Evolutionary conservation across 257 asterid genomes (phyloP).

Genomic region (Nemophila menziesii): DNA sequence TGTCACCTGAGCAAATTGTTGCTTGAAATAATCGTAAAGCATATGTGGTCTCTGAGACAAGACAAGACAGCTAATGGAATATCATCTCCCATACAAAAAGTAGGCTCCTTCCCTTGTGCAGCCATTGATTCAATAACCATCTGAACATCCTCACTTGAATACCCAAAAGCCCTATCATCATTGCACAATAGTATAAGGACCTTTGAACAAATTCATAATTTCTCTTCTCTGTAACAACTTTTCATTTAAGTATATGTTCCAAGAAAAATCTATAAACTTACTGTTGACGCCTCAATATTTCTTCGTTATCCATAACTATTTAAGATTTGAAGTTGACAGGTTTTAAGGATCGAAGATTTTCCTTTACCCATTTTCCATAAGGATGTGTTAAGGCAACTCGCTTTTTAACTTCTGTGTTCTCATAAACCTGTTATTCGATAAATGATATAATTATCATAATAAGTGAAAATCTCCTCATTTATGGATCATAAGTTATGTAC

Average conservation of each 20-base stretch:
- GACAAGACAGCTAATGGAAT: slow-evolving; percentile 82
- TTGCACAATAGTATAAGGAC: slow-evolving; percentile 11
- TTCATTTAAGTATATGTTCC: neutral
- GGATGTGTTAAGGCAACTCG: slow-evolving; percentile 73
- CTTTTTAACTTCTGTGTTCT: slow-evolving; percentile 89
- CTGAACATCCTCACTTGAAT: slow-evolving; percentile 99
- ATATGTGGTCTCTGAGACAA: slow-evolving; percentile 79
- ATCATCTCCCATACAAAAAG: slow-evolving; percentile 99
- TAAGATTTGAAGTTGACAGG: slow-evolving; percentile 50
- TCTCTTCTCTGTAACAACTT: neutral
- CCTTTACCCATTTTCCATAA: slow-evolving; percentile 87
- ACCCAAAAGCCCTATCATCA: slow-evolving; percentile 75
- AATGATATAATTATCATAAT: neutral
- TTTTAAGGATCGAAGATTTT: slow-evolving; percentile 69
- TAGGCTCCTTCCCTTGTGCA: slow-evolving; percentile 97
- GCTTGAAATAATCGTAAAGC: slow-evolving; percentile 94
- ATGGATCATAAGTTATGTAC: slow-evolving; percentile 11
- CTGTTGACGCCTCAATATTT: slow-evolving; percentile 85
- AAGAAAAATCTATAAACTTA: slow-evolving; percentile 26
- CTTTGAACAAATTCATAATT: slow-evolving; percentile 1
- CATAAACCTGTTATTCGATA: slow-evolving; percentile 47
- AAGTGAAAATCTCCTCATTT: neutral
- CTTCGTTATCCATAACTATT: slow-evolving; percentile 69
- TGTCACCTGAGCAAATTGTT: slow-evolving; percentile 96
- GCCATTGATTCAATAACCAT: slow-evolving; percentile 99